Conservation (phyloP, 1,284 basidiomycete genomes). For the Athelia sp. region DNA sequence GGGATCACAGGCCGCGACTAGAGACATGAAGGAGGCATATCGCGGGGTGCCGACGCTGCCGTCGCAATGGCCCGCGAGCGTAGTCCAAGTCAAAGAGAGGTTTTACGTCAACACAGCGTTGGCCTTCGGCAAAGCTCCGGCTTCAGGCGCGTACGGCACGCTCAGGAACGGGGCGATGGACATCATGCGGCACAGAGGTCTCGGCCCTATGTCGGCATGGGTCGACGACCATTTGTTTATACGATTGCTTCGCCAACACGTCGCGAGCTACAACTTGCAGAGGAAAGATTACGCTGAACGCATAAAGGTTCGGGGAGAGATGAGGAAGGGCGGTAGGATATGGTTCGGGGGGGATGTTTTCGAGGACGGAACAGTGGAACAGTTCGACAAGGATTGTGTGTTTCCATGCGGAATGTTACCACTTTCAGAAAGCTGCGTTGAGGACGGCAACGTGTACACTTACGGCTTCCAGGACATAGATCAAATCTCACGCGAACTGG, state of each 20-base stretch:
- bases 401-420: no score
- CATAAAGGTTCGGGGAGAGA: slow-evolving; percentile 8
- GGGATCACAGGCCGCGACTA: slow-evolving; percentile 27
- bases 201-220: slow-evolving; percentile 33
- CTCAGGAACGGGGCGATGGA: slow-evolving; percentile 23
- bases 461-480: no score
- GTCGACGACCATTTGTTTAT: slow-evolving; percentile 37
- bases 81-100: slow-evolving; percentile 19
- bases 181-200: slow-evolving; percentile 20
- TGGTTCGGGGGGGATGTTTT: slow-evolving; percentile 23
- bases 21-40: slow-evolving; percentile 20
- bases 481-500: no score
- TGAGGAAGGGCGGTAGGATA: slow-evolving; percentile 19
- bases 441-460: no score
- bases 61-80: slow-evolving; percentile 28
- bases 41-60: slow-evolving; percentile 24
- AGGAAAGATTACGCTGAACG: slow-evolving; percentile 1
- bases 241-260: slow-evolving; percentile 12
- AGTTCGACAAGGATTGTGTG: slow-evolving; percentile 29
- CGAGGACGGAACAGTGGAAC: slow-evolving; percentile 15
- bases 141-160: slow-evolving; percentile 23
- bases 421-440: no score
- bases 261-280: slow-evolving; percentile 17
- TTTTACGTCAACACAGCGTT: slow-evolving; percentile 22
- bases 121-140: slow-evolving; percentile 26